phyloP scores from a whole-genome alignment of 1,284 basidiomycete genomes.

The Ceratobasidium sp. region DNA sequence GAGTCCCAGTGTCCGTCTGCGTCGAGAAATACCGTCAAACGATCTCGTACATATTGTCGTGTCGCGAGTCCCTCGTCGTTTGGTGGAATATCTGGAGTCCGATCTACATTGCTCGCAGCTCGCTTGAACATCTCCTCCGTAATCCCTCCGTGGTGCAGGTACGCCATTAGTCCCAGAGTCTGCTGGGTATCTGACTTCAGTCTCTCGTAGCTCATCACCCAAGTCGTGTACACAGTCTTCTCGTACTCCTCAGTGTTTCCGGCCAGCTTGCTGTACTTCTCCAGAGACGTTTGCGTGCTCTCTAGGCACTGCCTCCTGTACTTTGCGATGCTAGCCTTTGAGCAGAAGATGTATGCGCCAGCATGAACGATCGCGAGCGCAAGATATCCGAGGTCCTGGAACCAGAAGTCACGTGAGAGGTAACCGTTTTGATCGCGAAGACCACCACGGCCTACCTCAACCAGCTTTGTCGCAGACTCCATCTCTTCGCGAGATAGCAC shows the following conservation, averaged over 20 bases:
- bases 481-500: neutral
- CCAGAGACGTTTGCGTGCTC: neutral
- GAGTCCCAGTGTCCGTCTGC: neutral
- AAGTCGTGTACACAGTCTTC: too few relatives aligned
- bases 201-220: slow-evolving; percentile 2
- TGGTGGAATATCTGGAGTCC: neutral
- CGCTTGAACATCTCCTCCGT: slow-evolving; percentile 1
- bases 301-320: neutral
- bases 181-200: neutral
- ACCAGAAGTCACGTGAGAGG: too few relatives aligned
- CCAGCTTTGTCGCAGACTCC: neutral
- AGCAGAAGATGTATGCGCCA: slow-evolving; percentile 11
- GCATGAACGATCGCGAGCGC: slow-evolving; percentile 16
- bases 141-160: neutral
- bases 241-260: neutral
- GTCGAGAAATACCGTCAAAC: neutral
- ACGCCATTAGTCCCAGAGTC: slow-evolving; percentile 1
- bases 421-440: too few relatives aligned
- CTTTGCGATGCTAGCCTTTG: neutral
- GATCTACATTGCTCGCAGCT: neutral
- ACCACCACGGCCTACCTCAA: slow-evolving; percentile 19
- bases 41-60: neutral
- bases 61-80: neutral
- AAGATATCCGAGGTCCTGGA: neutral
- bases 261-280: neutral